Evolutionary conservation across 140 eudicot genomes (phyloP), one percentile per base, ranked within the genome.

Genomic region (Cichorium intybus): DNA sequence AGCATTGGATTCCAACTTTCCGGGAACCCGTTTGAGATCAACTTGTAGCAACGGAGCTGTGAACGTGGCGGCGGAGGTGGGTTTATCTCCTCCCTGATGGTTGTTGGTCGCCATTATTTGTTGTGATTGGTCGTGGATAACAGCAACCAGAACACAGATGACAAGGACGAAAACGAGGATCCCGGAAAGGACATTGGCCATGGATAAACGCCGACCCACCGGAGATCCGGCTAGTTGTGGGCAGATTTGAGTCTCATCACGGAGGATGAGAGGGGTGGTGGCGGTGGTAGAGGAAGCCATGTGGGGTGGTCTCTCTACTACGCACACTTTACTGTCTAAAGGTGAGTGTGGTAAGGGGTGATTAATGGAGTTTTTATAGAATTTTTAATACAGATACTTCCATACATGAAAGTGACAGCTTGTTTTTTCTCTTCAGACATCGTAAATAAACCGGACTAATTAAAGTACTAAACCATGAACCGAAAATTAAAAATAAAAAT

Each of bases 251-350:
- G 52, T 55, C n/a, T 73, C 62, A 15, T 64, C 12, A 56, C 26
- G 62, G 59, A 35, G 56, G n/a, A 74, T 58, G 69, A 75, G 79
- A 37, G 64, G 75, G 60, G 60, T 54, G 69, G 79, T 33, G 69
- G 79, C n/a, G 64, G 73, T 57, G 62, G 79, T 33, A 7, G 68
- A 68, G 12, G 75, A 59, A 50, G 60, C 75, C 80, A 75, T 75
- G 41, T n/a, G 73, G 17, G 24, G 50, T 66, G 62, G 59, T 37
- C 31, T 21, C 28, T 47, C 60, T 47, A 23, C 45, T 51, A 37
- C n/a, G 27, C 24, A 43, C 56, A 43, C 67, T 43, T 37, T 10
- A 55, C 73, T 73, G 78, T 73, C 54, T 26, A 23, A 3, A 65
- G 56, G 47, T 27, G 64, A 57, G 74, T 59, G 70, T 10, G 33